A percentile compares a stretch with the other conserved stretches of the same genome.
Conservation (phyloP, 176 grass and related monocot species). For the Phoenix roebelenii region DNA sequence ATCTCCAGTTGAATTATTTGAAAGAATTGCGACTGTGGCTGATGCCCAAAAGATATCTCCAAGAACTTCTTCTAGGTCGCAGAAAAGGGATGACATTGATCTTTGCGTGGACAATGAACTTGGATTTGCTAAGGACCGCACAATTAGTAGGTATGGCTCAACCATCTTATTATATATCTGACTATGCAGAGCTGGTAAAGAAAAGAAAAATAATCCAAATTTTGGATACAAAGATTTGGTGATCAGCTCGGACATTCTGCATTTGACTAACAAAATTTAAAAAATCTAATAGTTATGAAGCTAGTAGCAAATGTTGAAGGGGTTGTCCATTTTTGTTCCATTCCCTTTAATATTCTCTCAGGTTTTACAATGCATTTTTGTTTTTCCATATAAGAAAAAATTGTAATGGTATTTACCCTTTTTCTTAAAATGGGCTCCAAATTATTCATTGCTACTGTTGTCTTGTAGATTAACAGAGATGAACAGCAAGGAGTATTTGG, state of each 20-base stretch:
- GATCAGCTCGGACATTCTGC: background rate
- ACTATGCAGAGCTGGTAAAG: no score
- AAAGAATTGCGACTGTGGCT: slow-evolving; percentile 51
- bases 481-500: slow-evolving; percentile 81
- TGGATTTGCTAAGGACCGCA: slow-evolving; percentile 89
- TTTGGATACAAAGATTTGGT: background rate
- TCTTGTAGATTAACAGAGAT: slow-evolving; percentile 75
- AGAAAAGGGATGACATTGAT: slow-evolving; percentile 61
- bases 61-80: slow-evolving; percentile 42
- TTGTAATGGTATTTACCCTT: background rate
- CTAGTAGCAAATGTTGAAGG: no score
- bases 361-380: no score
- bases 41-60: slow-evolving; percentile 51
- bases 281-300: no score
- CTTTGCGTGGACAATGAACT: slow-evolving; percentile 86
- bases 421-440: background rate
- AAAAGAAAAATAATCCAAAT: no score
- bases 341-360: background rate
- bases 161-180: no score
- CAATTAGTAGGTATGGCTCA: slow-evolving; percentile 65
- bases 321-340: background rate
- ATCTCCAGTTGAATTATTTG: slow-evolving; percentile 49
- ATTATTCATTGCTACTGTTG: background rate
- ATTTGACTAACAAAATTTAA: no score
- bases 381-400: background rate